Percentiles rank a stretch among this genome's conserved stretches.
phyloP scores from a whole-genome alignment of 768 basidiomycete genomes.

The Naematelia encephala region DNA sequence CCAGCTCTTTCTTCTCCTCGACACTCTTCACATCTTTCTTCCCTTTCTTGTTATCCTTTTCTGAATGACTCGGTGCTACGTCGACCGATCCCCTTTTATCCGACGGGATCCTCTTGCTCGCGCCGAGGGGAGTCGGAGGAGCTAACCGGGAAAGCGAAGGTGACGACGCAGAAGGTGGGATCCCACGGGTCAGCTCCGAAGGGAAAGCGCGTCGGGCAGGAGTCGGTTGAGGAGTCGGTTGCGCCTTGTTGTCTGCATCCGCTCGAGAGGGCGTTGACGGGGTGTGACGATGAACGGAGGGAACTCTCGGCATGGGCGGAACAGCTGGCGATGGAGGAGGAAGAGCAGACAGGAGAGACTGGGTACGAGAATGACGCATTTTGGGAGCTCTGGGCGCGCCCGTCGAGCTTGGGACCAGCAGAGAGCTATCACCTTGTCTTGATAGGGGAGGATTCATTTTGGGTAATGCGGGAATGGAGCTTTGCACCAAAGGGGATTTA shows the following conservation, averaged over 20 bases:
- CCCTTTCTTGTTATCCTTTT: neutral
- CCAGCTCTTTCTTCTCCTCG: conserved; percentile 44
- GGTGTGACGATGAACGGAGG: neutral
- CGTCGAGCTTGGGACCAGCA: neutral
- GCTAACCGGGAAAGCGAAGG: too few species aligned
- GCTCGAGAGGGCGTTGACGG: neutral
- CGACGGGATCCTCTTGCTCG: conserved; percentile 20
- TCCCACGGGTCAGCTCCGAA: conserved; percentile 31
- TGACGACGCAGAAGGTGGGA: conserved; percentile 31
- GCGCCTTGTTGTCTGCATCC: too few species aligned
- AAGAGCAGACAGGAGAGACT: conserved; percentile 20
- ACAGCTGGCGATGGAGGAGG: conserved; percentile 3
- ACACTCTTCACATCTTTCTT: conserved; percentile 33
- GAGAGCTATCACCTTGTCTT: neutral
- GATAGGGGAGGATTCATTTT: neutral
- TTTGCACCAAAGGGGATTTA: conserved; percentile 19
- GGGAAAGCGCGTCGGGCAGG: conserved; percentile 42
- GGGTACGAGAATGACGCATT: conserved; percentile 26
- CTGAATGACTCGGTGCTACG: neutral
- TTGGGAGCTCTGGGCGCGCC: conserved; percentile 4
- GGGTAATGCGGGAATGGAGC: conserved; percentile 9
- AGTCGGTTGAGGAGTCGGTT: too few species aligned
- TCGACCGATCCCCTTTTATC: too few species aligned
- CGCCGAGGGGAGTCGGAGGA: conserved; percentile 26
- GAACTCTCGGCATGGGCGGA: conserved; percentile 6